Evolutionary conservation across 176 grass and related monocot genomes (phyloP).

Genomic region (Aegilops umbellulata): DNA sequence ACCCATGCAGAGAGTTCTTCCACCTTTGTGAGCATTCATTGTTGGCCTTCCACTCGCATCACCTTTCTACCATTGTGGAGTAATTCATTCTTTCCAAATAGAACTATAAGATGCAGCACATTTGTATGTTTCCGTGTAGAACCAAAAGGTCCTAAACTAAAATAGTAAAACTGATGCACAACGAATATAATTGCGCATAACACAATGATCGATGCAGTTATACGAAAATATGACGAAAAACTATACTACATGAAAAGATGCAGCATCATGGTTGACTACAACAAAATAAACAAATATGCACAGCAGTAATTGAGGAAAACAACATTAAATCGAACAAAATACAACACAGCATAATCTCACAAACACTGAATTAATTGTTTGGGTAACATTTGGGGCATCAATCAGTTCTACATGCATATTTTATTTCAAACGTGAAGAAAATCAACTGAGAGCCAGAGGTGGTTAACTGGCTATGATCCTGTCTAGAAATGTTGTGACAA

Average conservation of each 20-base stretch:
- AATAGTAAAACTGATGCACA: not conserved
- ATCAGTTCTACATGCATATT: not conserved
- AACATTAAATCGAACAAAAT: not conserved
- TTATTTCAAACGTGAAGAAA: not conserved
- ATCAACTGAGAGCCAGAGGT: not conserved
- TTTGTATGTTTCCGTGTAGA: not conserved
- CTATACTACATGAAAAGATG: not conserved
- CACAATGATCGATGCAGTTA: not conserved
- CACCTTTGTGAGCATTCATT: not conserved
- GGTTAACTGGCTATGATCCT: not conserved
- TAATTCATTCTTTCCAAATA: not conserved
- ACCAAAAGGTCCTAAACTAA: not conserved
- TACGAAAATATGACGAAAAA: not conserved
- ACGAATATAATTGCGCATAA: not conserved
- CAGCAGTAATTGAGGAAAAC: not conserved
- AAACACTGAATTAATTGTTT: not conserved
- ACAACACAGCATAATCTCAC: not conserved
- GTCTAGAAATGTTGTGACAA: not conserved
- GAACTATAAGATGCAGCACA: not conserved
- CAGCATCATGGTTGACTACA: not conserved
- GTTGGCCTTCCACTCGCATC: not conserved
- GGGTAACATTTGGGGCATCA: not conserved
- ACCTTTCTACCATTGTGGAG: not conserved
- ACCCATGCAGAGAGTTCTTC: not conserved
- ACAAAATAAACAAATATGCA: not conserved